These are phyloP conservation scores for Aspergillus persii DNA, from an alignment of 2,329 filamentous ascomycete genomes.

Conservation along the genomic window DNA sequence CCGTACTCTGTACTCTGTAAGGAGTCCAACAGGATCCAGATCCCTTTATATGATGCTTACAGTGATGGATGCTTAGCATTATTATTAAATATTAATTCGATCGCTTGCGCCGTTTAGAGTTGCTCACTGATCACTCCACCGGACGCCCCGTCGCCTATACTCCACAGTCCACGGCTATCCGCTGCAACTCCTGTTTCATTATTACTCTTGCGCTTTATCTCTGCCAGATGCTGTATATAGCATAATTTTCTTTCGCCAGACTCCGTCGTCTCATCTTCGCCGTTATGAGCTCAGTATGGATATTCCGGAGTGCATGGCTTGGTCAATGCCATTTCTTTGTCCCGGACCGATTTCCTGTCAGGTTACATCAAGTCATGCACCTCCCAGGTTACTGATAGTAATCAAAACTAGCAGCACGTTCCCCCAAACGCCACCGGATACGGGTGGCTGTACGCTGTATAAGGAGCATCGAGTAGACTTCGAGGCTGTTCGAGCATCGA, in stretches of 20 bases:
- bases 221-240: background rate
- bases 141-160: conserved; percentile 1
- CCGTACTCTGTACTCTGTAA: background rate
- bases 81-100: background rate
- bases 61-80: background rate
- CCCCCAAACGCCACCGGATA: conserved; percentile 8
- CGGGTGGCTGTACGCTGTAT: conserved; percentile 2
- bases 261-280: background rate
- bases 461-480: background rate
- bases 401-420: conserved; percentile 7
- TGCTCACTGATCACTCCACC: conserved; percentile 7
- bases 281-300: background rate
- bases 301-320: background rate
- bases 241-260: background rate
- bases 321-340: background rate
- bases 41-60: background rate
- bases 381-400: background rate
- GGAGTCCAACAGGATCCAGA: background rate
- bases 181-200: background rate
- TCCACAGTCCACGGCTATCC: conserved; percentile 3
- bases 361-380: too few relatives aligned
- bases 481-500: too few relatives aligned
- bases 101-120: conserved; percentile 8
- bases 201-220: too few relatives aligned
- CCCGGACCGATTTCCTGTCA: background rate